Evolutionary conservation across 2,329 filamentous ascomycete genomes (phyloP).

Genomic region (Xylariomycetidae sp.): DNA sequence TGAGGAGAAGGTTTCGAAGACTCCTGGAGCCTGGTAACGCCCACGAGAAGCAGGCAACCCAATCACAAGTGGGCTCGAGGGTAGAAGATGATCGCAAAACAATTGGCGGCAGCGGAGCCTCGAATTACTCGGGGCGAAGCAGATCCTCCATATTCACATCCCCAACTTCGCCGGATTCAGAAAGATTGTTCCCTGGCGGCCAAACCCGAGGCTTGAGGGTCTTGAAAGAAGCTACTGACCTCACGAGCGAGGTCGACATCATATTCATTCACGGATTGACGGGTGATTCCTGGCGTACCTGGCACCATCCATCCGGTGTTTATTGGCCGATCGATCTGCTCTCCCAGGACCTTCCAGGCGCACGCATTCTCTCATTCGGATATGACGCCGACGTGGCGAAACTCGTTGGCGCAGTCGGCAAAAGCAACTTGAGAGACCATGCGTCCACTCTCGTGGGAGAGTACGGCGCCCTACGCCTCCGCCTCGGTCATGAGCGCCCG

Average conservation of each 20-base stretch:
- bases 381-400: constrained; percentile 4
- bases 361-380: constrained; percentile 1
- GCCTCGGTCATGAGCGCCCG: background rate
- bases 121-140: too few relatives aligned
- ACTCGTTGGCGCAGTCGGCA: constrained; percentile 1
- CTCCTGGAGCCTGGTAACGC: too few relatives aligned
- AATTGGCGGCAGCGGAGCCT: too few relatives aligned
- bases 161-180: too few relatives aligned
- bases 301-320: constrained; percentile 1
- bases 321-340: constrained; percentile 2
- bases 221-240: constrained; percentile 1
- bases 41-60: too few relatives aligned
- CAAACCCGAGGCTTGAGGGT: constrained; percentile 1
- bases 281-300: background rate
- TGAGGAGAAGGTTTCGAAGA: too few relatives aligned
- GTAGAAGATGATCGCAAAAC: too few relatives aligned
- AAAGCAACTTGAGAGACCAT: constrained; percentile 3
- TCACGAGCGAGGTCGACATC: constrained; percentile 1
- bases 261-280: constrained; percentile 3
- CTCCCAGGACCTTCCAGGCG: background rate
- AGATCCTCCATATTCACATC: too few relatives aligned
- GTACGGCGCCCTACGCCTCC: background rate
- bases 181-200: background rate
- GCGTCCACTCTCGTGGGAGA: constrained; percentile 3
- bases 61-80: too few relatives aligned